Conservation (phyloP, 345 rosid species). For the Linum trigynum region DNA sequence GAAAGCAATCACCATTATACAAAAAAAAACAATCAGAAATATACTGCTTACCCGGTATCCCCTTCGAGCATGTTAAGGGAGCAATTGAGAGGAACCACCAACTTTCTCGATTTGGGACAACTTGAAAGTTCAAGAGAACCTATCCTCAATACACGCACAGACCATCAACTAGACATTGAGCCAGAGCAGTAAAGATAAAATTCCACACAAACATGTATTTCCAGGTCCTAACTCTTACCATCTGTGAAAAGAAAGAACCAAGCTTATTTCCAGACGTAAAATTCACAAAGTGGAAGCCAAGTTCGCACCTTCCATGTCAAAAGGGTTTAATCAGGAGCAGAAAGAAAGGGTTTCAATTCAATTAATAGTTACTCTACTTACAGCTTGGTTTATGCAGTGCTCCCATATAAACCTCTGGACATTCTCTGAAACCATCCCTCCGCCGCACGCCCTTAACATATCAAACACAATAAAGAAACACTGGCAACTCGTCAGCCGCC, state of each 20-base stretch:
- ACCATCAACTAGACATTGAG: not conserved
- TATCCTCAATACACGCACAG: slow-evolving; percentile 13
- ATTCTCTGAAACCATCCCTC: slow-evolving; percentile 45
- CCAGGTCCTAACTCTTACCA: slow-evolving; percentile 29
- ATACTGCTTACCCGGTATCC: slow-evolving; percentile 59
- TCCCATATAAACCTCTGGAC: slow-evolving; percentile 70
- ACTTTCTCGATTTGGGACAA: slow-evolving; percentile 35
- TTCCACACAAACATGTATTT: not conserved
- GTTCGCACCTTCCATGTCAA: not conserved
- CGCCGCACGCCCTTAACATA: slow-evolving; percentile 39
- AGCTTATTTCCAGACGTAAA: slow-evolving; percentile 1
- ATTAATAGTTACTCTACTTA: slow-evolving; percentile 21
- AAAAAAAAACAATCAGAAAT: no score
- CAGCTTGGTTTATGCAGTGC: slow-evolving; percentile 42
- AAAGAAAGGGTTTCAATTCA: not conserved
- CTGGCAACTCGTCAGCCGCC: not conserved
- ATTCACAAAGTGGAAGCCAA: not conserved
- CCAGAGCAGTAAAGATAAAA: slow-evolving; percentile 2
- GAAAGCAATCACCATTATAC: no score
- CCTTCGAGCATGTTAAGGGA: slow-evolving; percentile 89
- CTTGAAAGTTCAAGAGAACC: slow-evolving; percentile 35
- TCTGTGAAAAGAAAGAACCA: slow-evolving; percentile 53
- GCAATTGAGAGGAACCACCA: slow-evolving; percentile 53
- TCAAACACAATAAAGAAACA: slow-evolving; percentile 3
- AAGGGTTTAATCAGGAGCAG: not conserved